Evolutionary conservation across 257 asterid genomes (phyloP).

Genomic region (Plantago elongata): DNA sequence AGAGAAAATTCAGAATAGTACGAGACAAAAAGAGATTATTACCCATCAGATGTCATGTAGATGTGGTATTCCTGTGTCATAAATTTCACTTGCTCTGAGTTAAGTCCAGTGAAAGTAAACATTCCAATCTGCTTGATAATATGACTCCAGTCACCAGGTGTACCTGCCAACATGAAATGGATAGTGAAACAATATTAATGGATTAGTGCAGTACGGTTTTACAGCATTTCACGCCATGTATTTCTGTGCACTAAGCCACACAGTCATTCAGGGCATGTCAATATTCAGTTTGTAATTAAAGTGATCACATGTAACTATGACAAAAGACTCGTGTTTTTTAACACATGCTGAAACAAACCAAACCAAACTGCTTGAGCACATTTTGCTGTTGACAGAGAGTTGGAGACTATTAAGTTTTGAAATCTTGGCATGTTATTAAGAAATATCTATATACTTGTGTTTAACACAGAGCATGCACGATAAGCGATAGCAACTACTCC

Average conservation of each 20-base stretch:
- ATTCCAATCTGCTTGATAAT: slow-evolving; percentile 79
- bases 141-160: slow-evolving; percentile 94
- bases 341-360: not conserved
- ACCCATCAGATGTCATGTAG: slow-evolving; percentile 94
- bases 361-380: too few species aligned
- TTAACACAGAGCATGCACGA: too few species aligned
- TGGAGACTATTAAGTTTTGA: too few species aligned
- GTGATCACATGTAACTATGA: not conserved
- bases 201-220: too few species aligned
- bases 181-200: too few species aligned
- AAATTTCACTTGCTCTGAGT: slow-evolving; percentile 63
- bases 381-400: too few species aligned
- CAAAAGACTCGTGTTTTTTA: not conserved
- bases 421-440: too few species aligned
- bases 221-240: not conserved
- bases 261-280: not conserved
- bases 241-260: not conserved
- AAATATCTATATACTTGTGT: too few species aligned
- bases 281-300: not conserved
- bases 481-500: too few species aligned
- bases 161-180: slow-evolving; percentile 36
- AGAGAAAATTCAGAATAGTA: not conserved
- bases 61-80: slow-evolving; percentile 76
- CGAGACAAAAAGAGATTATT: not conserved
- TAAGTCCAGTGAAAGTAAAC: slow-evolving; percentile 78